Evolutionary conservation across 305 asterid species (phyloP).

Genomic region (Ruellia speciosa): DNA sequence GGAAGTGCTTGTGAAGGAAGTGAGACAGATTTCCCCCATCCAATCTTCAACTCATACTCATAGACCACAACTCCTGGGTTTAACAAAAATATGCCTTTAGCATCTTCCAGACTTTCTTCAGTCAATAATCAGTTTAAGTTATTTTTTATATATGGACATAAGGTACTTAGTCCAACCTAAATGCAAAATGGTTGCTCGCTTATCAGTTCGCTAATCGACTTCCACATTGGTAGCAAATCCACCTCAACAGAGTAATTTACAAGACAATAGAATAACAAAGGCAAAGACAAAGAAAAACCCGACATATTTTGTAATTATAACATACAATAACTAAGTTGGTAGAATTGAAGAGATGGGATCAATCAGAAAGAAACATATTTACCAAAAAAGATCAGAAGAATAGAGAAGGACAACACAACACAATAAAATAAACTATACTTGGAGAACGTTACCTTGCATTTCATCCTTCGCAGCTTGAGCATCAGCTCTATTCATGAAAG

Average conservation of each 20-base stretch:
- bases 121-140: too few species aligned
- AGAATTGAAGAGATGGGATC: constrained; percentile 3
- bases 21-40: constrained; percentile 96
- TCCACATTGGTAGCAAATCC: constrained; percentile 1
- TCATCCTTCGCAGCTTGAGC: constrained; percentile 83
- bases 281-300: not conserved
- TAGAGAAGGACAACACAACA: not conserved
- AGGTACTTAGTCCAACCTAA: constrained; percentile 8
- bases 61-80: constrained; percentile 83
- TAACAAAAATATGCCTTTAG: constrained; percentile 18
- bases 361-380: not conserved
- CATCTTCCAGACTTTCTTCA: constrained; percentile 4
- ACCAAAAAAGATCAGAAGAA: not conserved
- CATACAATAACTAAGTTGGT: not conserved
- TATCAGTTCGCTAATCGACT: constrained; percentile 8
- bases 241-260: constrained; percentile 5
- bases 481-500: constrained; percentile 73
- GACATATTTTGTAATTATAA: constrained; percentile 1
- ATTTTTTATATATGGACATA: not conserved
- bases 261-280: too few species aligned
- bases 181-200: constrained; percentile 1
- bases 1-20: constrained; percentile 98
- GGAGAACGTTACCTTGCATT: constrained; percentile 54
- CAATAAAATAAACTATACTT: constrained; percentile 6
- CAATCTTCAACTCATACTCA: constrained; percentile 88